Evolutionary conservation across 257 asterid genomes (phyloP).

Genomic region (Nicotiana benthamiana): DNA sequence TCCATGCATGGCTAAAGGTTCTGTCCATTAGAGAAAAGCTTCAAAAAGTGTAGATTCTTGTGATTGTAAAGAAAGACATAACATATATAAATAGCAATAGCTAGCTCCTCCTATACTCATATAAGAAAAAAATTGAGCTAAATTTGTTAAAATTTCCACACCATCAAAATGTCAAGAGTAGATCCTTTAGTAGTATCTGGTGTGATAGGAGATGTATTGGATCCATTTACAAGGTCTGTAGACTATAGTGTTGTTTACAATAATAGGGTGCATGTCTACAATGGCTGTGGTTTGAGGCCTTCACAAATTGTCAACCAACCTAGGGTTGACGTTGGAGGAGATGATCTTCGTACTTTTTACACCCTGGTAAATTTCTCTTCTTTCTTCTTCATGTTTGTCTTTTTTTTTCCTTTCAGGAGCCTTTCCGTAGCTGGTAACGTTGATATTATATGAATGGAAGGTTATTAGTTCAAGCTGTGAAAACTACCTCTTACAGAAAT

Average conservation of each 20-base stretch:
- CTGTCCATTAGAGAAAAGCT: neutral
- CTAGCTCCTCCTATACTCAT: neutral
- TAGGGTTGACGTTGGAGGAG: constrained; percentile 65
- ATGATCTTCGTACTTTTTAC: constrained; percentile 59
- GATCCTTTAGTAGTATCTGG: constrained; percentile 61
- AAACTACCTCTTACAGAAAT: too few relatives aligned
- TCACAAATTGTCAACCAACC: constrained; percentile 65
- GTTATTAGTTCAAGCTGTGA: too few relatives aligned
- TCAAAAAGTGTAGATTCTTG: neutral
- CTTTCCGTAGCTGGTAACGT: too few relatives aligned
- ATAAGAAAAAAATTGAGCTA: too few relatives aligned
- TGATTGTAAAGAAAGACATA: neutral
- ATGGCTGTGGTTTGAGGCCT: constrained; percentile 57
- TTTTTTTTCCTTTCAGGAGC: too few relatives aligned
- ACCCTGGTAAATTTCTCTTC: constrained; percentile 33
- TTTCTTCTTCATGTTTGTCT: too few relatives aligned
- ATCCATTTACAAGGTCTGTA: constrained; percentile 45
- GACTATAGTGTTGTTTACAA: constrained; percentile 33
- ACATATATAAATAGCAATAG: neutral
- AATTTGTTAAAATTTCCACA: too few relatives aligned
- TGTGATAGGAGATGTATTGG: constrained; percentile 66
- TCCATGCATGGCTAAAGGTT: too few relatives aligned
- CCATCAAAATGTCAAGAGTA: constrained; percentile 24
- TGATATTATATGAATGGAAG: too few relatives aligned
- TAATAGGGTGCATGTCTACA: constrained; percentile 32